Evolutionary conservation across 495 filamentous ascomycete genomes (phyloP).

Genomic region (Aspergillus egyptiacus): DNA sequence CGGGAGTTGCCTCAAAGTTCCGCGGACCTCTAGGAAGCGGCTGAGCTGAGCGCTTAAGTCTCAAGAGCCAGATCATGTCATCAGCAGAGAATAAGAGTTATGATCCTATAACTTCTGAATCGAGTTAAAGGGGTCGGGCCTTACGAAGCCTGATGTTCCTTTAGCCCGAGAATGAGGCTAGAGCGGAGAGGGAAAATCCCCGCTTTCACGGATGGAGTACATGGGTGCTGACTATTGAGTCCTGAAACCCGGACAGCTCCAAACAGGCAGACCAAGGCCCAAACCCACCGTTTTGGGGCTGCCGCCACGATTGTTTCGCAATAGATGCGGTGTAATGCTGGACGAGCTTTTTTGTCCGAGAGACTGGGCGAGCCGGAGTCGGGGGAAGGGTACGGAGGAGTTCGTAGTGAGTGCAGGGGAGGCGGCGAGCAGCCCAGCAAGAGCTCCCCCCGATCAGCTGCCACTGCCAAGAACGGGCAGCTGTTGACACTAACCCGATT

Average conservation of each 20-base stretch:
- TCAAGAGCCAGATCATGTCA: neutral
- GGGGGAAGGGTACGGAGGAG: no score
- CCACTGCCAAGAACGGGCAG: no score
- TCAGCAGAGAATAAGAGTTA: neutral
- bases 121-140: conserved; percentile 3
- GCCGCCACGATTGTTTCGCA: conserved; percentile 4
- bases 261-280: neutral
- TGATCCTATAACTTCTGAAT: conserved; percentile 1
- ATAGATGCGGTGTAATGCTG: conserved; percentile 4
- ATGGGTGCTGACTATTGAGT: conserved; percentile 2
- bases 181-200: conserved; percentile 2
- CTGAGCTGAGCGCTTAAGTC: no score
- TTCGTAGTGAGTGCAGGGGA: no score
- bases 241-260: conserved; percentile 6
- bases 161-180: neutral
- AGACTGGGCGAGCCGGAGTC: neutral
- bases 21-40: neutral
- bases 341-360: conserved; percentile 5
- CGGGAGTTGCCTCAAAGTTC: neutral
- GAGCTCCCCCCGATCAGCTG: no score
- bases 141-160: neutral
- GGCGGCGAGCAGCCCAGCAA: no score
- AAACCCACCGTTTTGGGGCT: conserved; percentile 7
- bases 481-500: conserved; percentile 18
- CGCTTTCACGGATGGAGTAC: neutral